Base-by-base conservation (phyloP, 2,329 filamentous ascomycete genomes). In the Madurella fahalii region DNA sequence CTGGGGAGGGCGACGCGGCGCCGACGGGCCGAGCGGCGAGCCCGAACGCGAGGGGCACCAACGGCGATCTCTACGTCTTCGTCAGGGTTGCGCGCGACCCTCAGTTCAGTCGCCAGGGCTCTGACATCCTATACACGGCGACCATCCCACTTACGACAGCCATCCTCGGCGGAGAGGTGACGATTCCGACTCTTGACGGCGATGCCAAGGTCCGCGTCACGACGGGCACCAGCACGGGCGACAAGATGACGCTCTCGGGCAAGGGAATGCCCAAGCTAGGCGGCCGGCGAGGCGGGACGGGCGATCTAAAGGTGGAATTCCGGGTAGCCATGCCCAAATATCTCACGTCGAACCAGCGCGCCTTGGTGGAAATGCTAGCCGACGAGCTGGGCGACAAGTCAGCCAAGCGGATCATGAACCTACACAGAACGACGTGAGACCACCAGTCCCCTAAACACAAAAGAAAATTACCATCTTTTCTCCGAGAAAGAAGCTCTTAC, bases 261-360 rank as follows among this genome's bases (percentile, higher is more conserved):
- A 91, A 90, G 87, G 94, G 94, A 56, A 97, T 99, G 93, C 91
- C 89, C 73, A 87, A 89, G 64, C 78, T 99, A 11, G 79, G 82
- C 58, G 78, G 81, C 16, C 81, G 90, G 46, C 80, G 85, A 53
- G 82, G 79, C 32, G 80, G 79, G 40, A 82, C 80, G 31, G 94
- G 94, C 60, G 94, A 99, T 67, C 74, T 99, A 57, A 87, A 84
- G 68, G 91, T 99, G 7, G 93, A 99, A 70, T 99, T 96, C 80
- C 90, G 90, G 70, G 89, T 99, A 44, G 77, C 82, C 52, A 96
- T 97, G 90, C 94, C 94, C 44, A 97, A 96, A 74, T 96, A 93
- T 66, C 78, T 99, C 61, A 90, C 82, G 52, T 82, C 87, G 44
- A 97, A 96, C 74, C 92, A 99, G 76, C 82, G 94, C 51, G 95